These are phyloP conservation scores for Fusarium albidum DNA, from an alignment of 2,329 filamentous ascomycete species.

Conservation along the genomic window DNA sequence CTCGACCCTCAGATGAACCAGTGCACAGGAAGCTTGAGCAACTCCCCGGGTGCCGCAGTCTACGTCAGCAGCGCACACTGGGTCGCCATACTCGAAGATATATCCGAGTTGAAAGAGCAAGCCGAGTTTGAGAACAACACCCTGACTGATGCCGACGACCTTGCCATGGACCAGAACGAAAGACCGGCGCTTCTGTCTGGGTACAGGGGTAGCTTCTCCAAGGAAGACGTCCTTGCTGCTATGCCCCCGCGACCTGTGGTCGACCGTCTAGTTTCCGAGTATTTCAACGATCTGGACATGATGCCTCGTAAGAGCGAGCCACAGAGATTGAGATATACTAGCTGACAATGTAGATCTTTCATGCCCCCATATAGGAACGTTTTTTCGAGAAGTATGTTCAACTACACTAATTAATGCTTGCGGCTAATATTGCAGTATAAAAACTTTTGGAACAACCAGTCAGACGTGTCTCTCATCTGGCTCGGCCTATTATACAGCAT, in stretches of 20 bases:
- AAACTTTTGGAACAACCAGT: constrained; percentile 4
- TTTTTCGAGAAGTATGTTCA: constrained; percentile 4
- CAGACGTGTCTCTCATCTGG: constrained; percentile 7
- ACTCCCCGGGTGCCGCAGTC: background rate
- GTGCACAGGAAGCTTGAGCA: background rate
- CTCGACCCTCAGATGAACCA: background rate
- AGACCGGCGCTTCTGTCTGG: background rate
- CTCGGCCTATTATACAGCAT: constrained; percentile 8
- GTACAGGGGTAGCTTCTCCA: background rate
- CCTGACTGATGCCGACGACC: background rate
- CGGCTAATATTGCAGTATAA: constrained; percentile 1
- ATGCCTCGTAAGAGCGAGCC: constrained; percentile 6
- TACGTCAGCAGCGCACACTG: constrained; percentile 12
- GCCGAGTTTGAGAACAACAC: background rate
- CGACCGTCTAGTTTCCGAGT: constrained; percentile 6
- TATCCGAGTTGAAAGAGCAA: constrained; percentile 11
- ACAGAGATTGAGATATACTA: fast-evolving
- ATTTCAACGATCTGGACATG: constrained; percentile 10
- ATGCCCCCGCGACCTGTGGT: constrained; percentile 6
- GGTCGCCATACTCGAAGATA: constrained; percentile 6
- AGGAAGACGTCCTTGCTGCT: background rate
- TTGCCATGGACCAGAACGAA: background rate
- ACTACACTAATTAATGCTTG: background rate
- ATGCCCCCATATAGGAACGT: constrained; percentile 4
- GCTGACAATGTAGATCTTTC: background rate